Conservation (phyloP, 1,139 yeast genomes). For the Kluyveromyces sp. region DNA sequence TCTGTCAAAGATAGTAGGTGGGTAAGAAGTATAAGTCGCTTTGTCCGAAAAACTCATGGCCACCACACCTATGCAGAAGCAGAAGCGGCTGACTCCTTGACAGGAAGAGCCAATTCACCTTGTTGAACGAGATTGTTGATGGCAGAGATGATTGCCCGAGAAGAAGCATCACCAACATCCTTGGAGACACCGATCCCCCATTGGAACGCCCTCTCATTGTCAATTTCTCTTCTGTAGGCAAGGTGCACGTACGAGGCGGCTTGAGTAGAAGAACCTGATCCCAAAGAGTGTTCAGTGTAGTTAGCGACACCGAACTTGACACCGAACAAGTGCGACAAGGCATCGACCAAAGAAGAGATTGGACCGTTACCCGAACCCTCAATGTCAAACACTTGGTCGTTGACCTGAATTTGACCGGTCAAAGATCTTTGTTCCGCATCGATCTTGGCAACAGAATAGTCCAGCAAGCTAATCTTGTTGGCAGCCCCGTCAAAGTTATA, state of each 20-base stretch:
- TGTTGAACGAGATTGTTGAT: slow-evolving; percentile 43
- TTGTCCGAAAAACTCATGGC: not conserved
- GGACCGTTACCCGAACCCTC: slow-evolving; percentile 91
- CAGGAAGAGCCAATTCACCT: slow-evolving; percentile 29
- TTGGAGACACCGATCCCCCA: slow-evolving; percentile 97
- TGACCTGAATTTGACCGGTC: slow-evolving; percentile 41
- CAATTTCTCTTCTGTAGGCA: slow-evolving; percentile 37
- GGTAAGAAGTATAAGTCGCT: no score
- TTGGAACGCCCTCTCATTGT: slow-evolving; percentile 42
- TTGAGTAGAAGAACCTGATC: slow-evolving; percentile 74
- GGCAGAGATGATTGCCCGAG: slow-evolving; percentile 70
- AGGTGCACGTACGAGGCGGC: slow-evolving; percentile 88
- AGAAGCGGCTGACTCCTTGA: slow-evolving; percentile 7
- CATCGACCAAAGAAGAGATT: slow-evolving; percentile 81
- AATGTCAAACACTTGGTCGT: slow-evolving; percentile 44
- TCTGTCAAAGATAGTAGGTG: not conserved
- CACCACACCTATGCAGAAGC: slow-evolving; percentile 9
- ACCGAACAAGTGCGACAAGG: slow-evolving; percentile 53
- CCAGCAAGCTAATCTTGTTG: slow-evolving; percentile 38
- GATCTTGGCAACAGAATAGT: slow-evolving; percentile 41
- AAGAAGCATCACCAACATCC: slow-evolving; percentile 88
- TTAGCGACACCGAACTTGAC: slow-evolving; percentile 64
- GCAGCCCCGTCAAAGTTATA: slow-evolving; percentile 54
- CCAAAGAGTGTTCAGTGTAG: slow-evolving; percentile 90
- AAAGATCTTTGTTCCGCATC: slow-evolving; percentile 42